phyloP scores from a whole-genome alignment of 2,329 filamentous ascomycete species.

The Plenodomus tracheiphilus region DNA sequence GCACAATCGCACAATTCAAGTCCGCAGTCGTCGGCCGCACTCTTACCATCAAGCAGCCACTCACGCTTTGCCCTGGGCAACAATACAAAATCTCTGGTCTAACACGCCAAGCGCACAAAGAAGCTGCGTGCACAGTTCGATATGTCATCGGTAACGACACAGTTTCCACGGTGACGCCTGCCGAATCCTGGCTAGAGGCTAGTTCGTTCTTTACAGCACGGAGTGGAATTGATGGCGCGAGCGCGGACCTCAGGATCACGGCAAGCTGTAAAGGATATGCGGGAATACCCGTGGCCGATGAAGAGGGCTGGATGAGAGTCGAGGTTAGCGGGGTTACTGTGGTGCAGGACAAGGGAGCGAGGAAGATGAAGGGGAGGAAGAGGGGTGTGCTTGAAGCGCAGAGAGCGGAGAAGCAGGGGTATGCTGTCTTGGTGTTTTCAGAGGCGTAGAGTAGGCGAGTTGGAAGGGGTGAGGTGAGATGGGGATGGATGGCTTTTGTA shows the following conservation, averaged over 20 bases:
- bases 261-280: slow-evolving; percentile 25
- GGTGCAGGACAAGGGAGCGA: not conserved
- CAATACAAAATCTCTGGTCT: slow-evolving; percentile 20
- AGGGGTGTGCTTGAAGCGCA: not conserved
- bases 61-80: slow-evolving; percentile 32
- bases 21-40: slow-evolving; percentile 21
- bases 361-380: not conserved
- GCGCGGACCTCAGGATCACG: slow-evolving; percentile 23
- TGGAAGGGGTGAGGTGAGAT: not conserved
- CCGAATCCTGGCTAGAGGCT: slow-evolving; percentile 14
- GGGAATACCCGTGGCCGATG: slow-evolving; percentile 16
- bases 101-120: slow-evolving; percentile 17
- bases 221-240: slow-evolving; percentile 16
- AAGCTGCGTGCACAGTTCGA: slow-evolving; percentile 22
- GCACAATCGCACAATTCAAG: slow-evolving; percentile 25
- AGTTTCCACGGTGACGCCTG: slow-evolving; percentile 20
- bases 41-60: slow-evolving; percentile 25
- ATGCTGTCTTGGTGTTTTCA: not conserved
- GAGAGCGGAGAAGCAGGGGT: not conserved
- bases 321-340: slow-evolving; percentile 12
- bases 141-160: slow-evolving; percentile 17
- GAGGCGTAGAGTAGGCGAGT: not conserved
- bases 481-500: not conserved
- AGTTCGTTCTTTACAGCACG: slow-evolving; percentile 24
- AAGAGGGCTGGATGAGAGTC: slow-evolving; percentile 14